Evolutionary conservation across 108 stramenopile species (phyloP).

Genomic region (Nannochloropsis gaditana): DNA sequence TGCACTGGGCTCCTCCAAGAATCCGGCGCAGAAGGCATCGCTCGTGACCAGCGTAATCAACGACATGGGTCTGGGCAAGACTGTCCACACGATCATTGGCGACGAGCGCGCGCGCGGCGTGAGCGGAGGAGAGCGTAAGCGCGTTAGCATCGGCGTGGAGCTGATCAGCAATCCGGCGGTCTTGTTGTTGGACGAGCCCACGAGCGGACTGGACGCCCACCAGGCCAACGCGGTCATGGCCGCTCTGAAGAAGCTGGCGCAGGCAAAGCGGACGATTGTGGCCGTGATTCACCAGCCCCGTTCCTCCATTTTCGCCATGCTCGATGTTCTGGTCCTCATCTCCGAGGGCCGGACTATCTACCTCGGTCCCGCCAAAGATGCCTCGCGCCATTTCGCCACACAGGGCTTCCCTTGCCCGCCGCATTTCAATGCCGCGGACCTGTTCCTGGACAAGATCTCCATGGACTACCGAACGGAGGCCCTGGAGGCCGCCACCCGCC

Average conservation of each 20-base stretch:
- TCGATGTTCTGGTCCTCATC: conserved; percentile 66
- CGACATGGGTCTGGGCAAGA: background rate
- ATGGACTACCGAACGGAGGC: conserved; percentile 17
- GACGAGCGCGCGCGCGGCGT: conserved; percentile 59
- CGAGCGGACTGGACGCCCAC: conserved; percentile 18
- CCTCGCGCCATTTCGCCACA: conserved; percentile 32
- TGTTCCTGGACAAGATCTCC: background rate
- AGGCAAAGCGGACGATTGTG: conserved; percentile 36
- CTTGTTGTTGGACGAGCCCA: conserved; percentile 58
- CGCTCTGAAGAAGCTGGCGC: conserved; percentile 4
- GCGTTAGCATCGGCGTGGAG: conserved; percentile 66
- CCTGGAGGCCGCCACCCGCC: background rate
- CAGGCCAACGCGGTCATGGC: background rate
- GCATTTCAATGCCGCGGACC: conserved; percentile 42
- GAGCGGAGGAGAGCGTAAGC: conserved; percentile 63
- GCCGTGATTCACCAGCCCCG: conserved; percentile 72
- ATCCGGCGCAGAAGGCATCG: background rate
- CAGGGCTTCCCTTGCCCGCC: conserved; percentile 44
- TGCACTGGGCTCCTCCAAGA: background rate
- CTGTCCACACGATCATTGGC: background rate
- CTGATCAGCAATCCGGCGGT: conserved; percentile 44
- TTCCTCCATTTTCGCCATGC: conserved; percentile 65
- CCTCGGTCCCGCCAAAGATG: conserved; percentile 41
- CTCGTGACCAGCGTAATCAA: background rate
- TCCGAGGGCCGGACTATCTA: conserved; percentile 35